These are phyloP conservation scores for Corinectria fuckeliana DNA, from an alignment of 2,329 filamentous ascomycete genomes.

Conservation along the genomic window DNA sequence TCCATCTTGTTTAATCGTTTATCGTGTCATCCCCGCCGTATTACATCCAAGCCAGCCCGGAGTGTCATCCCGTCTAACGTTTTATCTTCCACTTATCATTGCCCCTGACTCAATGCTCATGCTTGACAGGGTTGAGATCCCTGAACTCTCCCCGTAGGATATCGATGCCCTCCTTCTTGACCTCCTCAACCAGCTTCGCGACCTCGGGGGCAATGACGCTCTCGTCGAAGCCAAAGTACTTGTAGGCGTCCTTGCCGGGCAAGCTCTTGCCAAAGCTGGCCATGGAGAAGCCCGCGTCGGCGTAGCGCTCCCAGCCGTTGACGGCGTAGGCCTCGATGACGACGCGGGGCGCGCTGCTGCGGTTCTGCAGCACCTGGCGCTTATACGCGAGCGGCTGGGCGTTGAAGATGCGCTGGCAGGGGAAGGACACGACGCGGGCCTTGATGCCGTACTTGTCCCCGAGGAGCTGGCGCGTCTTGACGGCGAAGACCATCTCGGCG, in stretches of 20 bases:
- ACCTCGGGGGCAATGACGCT: slow-evolving; percentile 49
- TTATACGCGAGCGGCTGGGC: slow-evolving; percentile 52
- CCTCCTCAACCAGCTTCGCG: slow-evolving; percentile 39
- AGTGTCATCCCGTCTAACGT: slow-evolving; percentile 11
- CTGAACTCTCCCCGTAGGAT: slow-evolving; percentile 42
- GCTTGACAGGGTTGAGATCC: slow-evolving; percentile 36
- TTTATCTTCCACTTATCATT: slow-evolving; percentile 9
- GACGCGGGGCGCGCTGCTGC: slow-evolving; percentile 55
- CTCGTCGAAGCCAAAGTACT: slow-evolving; percentile 62
- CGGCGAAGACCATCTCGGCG: slow-evolving; percentile 44
- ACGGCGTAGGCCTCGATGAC: slow-evolving; percentile 66
- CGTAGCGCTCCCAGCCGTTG: slow-evolving; percentile 67
- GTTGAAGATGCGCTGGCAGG: slow-evolving; percentile 53
- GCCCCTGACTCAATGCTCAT: slow-evolving; percentile 26
- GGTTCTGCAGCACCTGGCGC: slow-evolving; percentile 51
- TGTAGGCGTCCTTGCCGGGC: slow-evolving; percentile 60
- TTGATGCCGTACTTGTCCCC: slow-evolving; percentile 46
- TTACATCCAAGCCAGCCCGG: slow-evolving; percentile 19
- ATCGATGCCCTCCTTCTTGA: slow-evolving; percentile 40
- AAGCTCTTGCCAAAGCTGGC: slow-evolving; percentile 61
- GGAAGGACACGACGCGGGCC: slow-evolving; percentile 52
- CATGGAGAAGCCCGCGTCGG: slow-evolving; percentile 62
- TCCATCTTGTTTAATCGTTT: slow-evolving; percentile 19
- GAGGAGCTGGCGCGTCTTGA: slow-evolving; percentile 46
- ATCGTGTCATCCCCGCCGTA: slow-evolving; percentile 18